A percentile compares a stretch with the other conserved stretches of the same genome.
Conservation (phyloP, 2,329 filamentous ascomycete genomes). For the Aureobasidium sp. region DNA sequence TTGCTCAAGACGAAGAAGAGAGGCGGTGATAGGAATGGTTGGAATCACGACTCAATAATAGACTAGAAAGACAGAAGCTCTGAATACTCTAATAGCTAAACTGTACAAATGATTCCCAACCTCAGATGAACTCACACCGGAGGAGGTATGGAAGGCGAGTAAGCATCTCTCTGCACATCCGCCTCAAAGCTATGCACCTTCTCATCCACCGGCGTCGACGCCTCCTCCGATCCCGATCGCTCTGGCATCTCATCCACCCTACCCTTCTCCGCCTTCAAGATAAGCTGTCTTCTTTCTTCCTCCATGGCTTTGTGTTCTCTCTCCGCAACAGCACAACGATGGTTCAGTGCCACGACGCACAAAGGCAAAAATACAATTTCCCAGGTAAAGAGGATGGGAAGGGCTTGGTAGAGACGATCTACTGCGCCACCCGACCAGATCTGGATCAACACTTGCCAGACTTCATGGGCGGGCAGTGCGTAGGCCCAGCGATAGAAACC, state of each 20-base stretch:
- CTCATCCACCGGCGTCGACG: not conserved
- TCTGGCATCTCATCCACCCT: not conserved
- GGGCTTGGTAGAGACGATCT: constrained; percentile 30
- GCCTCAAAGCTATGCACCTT: not conserved
- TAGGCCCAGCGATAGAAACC: constrained; percentile 36
- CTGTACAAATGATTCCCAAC: too few species aligned
- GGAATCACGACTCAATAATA: too few species aligned
- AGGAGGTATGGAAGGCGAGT: not conserved
- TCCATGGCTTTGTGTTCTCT: constrained; percentile 7
- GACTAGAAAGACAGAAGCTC: too few species aligned
- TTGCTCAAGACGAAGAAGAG: too few species aligned
- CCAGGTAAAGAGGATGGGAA: constrained; percentile 38
- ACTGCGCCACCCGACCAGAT: constrained; percentile 39
- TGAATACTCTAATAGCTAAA: too few species aligned
- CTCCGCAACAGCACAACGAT: constrained; percentile 17
- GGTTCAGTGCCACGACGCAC: constrained; percentile 19
- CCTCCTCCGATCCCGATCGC: not conserved
- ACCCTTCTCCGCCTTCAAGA: not conserved
- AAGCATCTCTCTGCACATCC: not conserved
- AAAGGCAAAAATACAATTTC: constrained; percentile 25
- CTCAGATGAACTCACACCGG: not conserved
- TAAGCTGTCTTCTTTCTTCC: constrained; percentile 5
- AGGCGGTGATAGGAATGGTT: too few species aligned
- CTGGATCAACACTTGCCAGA: constrained; percentile 35
- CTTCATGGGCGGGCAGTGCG: constrained; percentile 33